phyloP scores from a whole-genome alignment of 2,329 filamentous ascomycete species.

The Leptographium procerum region DNA sequence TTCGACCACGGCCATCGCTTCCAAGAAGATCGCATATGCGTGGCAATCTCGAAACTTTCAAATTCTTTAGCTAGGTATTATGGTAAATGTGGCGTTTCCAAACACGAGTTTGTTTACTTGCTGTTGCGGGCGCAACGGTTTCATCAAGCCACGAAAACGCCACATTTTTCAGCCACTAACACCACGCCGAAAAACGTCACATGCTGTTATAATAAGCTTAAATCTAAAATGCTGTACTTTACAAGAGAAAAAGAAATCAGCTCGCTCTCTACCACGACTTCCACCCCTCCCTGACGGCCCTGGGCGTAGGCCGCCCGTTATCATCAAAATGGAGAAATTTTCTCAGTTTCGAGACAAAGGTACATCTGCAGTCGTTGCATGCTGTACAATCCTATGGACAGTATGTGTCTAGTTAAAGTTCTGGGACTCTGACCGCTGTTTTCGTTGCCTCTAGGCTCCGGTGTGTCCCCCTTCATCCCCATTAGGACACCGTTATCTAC shows the following conservation, averaged over 20 bases:
- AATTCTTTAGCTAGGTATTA: too few species aligned
- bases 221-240: too few species aligned
- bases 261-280: not conserved
- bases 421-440: not conserved
- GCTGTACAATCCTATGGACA: not conserved
- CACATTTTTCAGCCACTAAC: not conserved
- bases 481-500: constrained; percentile 52
- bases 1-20: too few species aligned
- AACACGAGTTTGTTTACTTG: constrained; percentile 10
- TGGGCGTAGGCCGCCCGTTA: not conserved
- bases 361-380: constrained; percentile 24
- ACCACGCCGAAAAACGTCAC: constrained; percentile 4
- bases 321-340: constrained; percentile 74
- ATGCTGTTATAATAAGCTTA: not conserved
- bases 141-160: not conserved
- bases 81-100: not conserved
- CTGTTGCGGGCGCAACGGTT: constrained; percentile 9
- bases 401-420: not conserved
- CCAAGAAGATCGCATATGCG: not conserved
- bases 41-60: not conserved
- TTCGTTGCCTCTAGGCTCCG: constrained; percentile 53
- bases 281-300: not conserved
- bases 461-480: constrained; percentile 91
- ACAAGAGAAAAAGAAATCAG: not conserved
- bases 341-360: constrained; percentile 87